These are phyloP conservation scores for Malus domestica DNA, from an alignment of 306 rosid genomes.

Conservation along the genomic window DNA sequence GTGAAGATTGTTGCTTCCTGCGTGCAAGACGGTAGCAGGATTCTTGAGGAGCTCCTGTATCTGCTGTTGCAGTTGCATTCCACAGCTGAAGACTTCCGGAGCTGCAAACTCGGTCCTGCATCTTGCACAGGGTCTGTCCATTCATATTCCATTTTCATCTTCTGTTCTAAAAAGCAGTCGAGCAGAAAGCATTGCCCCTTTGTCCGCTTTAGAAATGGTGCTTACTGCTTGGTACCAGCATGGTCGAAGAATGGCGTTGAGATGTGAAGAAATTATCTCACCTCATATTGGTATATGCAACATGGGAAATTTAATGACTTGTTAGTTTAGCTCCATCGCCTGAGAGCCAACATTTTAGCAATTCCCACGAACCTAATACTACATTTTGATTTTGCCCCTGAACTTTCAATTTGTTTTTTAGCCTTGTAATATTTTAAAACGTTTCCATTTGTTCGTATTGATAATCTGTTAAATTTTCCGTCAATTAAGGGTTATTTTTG, in stretches of 20 bases:
- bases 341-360: no score
- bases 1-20: neutral
- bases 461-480: no score
- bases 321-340: no score
- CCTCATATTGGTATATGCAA: no score
- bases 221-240: neutral
- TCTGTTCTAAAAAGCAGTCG: neutral
- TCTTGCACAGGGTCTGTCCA: neutral
- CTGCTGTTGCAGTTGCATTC: neutral
- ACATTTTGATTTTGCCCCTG: no score
- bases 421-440: no score
- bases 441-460: no score
- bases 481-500: no score
- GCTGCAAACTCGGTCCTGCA: neutral
- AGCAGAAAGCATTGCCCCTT: neutral
- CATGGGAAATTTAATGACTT: no score
- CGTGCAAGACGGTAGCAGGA: neutral
- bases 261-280: neutral
- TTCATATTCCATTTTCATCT: neutral
- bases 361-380: no score
- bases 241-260: neutral
- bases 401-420: no score
- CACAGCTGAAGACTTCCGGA: neutral
- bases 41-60: neutral
- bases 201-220: neutral